These are phyloP conservation scores for Striga asiatica DNA, from an alignment of 257 asterid genomes.

Conservation along the genomic window DNA sequence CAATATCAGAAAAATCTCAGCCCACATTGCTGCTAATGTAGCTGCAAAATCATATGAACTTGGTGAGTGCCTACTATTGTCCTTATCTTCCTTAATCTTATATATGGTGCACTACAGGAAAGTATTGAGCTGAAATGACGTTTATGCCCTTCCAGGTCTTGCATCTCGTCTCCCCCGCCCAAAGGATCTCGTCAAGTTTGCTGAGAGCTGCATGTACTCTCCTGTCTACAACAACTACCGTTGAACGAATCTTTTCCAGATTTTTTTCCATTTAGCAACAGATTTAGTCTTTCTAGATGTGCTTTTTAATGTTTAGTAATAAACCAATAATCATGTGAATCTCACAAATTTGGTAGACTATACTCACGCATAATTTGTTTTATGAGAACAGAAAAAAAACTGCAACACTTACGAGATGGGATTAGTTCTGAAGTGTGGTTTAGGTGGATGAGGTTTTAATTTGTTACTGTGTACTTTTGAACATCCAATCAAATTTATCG, in stretches of 20 bases:
- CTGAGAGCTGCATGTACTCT: slow-evolving; percentile 91
- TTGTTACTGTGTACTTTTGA: too few species aligned
- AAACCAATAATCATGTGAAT: too few species aligned
- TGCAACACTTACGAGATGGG: too few species aligned
- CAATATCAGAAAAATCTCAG: slow-evolving; percentile 72
- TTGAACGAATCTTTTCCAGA: slow-evolving; percentile 4
- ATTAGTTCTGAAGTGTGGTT: too few species aligned
- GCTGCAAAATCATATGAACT: slow-evolving; percentile 95
- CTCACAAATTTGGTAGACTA: too few species aligned
- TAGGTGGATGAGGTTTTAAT: too few species aligned
- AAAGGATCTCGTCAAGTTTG: slow-evolving; percentile 57
- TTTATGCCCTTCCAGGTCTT: slow-evolving; percentile 42
- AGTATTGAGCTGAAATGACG: slow-evolving; percentile 7
- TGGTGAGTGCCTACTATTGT: slow-evolving; percentile 32
- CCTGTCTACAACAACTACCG: slow-evolving; percentile 72
- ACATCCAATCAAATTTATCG: too few species aligned
- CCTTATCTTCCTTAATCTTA: background rate
- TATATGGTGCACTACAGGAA: background rate
- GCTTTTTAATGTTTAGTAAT: background rate
- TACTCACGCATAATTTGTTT: too few species aligned
- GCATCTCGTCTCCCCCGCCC: slow-evolving; percentile 90
- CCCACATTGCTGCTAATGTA: slow-evolving; percentile 77
- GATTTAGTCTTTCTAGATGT: background rate
- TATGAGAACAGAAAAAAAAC: too few species aligned
- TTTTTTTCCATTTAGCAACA: background rate